A percentile compares a stretch with the other conserved stretches of the same genome.
These are phyloP conservation scores for Backusella psychrophila DNA, from an alignment of 192 early-diverging fungal genomes.

Conservation along the genomic window DNA sequence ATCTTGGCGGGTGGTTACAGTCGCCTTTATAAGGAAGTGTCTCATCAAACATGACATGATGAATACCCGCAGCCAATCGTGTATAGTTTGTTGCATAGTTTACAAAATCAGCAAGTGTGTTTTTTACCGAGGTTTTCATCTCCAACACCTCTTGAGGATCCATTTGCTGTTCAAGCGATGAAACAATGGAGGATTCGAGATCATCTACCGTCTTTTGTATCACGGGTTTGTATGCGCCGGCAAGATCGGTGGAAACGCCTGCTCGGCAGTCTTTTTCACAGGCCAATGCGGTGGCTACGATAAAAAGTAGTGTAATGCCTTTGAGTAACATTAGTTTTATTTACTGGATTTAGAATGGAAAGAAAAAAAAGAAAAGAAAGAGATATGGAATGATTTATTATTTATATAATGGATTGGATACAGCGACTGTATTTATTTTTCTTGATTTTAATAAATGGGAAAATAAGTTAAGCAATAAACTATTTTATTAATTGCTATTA, in stretches of 20 bases:
- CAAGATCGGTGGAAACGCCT: slow-evolving; percentile 46
- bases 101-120: slow-evolving; percentile 20
- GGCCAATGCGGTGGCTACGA: slow-evolving; percentile 20
- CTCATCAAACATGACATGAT: slow-evolving; percentile 43
- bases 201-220: slow-evolving; percentile 33
- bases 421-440: background rate
- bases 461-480: background rate
- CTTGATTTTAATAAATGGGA: background rate
- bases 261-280: slow-evolving; percentile 51
- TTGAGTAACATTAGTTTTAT: background rate
- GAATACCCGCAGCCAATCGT: slow-evolving; percentile 36
- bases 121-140: slow-evolving; percentile 17
- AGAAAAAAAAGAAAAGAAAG: background rate
- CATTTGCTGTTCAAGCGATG: slow-evolving; percentile 12
- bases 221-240: slow-evolving; percentile 38
- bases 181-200: slow-evolving; percentile 8
- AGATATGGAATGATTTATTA: background rate
- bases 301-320: slow-evolving; percentile 1
- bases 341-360: background rate
- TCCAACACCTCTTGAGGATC: slow-evolving; percentile 19
- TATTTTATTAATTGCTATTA: background rate
- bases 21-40: slow-evolving; percentile 55
- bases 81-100: slow-evolving; percentile 16
- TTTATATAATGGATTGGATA: background rate
- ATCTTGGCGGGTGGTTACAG: slow-evolving; percentile 47